Base-by-base conservation (phyloP, 2,329 filamentous ascomycete species). In the Pseudogymnoascus sp. region DNA sequence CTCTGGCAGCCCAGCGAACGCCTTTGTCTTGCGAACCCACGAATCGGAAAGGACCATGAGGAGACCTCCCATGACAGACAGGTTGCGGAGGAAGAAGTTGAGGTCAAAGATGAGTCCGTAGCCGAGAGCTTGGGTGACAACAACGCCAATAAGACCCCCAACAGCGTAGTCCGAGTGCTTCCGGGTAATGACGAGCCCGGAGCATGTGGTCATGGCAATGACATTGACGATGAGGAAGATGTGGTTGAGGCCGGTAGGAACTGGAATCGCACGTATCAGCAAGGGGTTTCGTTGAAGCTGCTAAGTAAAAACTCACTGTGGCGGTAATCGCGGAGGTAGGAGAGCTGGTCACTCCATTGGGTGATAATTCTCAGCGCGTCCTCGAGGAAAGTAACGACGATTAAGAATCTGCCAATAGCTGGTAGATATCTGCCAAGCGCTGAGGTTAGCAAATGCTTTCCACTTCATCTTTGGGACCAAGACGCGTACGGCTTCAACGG, bases 11-110 rank as follows among this genome's bases (percentile, higher is more conserved):
- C 94, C 94, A 58, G 94, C 94, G 66, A 96, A 96, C 2, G 92
- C 93, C 80, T 97, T 96, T 75, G 87, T 90, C 86, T 97, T 97
- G 78, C 92, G 89, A 67, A 97, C 92, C 92, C 93, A 97, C 63
- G 91, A 96, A 79, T 99, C 94, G 41, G 92, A 97, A 58, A 99
- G 83, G 17, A 99, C 94, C 94, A 99, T 97, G 70, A 99, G 84
- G 48, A 99, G 84, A 64, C 94, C 94, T 70, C 94, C 94, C 81
- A 97, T 93, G 71, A 99, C 94, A 67, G 92, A 96, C 65, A 99
- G 82, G 75, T 99, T 99, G 78, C 94, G 92, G 67, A 99, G 89
- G 87, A 99, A 99, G 83, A 99, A 99, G 85, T 97, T 99, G 73
- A 97, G 85, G 77, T 99, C 94, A 76, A 99, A 97, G 76, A 99